Evolutionary conservation across 768 basidiomycete species (phyloP), one percentile per base, ranked within the genome.

Genomic region (Phaeolepiota aurea): DNA sequence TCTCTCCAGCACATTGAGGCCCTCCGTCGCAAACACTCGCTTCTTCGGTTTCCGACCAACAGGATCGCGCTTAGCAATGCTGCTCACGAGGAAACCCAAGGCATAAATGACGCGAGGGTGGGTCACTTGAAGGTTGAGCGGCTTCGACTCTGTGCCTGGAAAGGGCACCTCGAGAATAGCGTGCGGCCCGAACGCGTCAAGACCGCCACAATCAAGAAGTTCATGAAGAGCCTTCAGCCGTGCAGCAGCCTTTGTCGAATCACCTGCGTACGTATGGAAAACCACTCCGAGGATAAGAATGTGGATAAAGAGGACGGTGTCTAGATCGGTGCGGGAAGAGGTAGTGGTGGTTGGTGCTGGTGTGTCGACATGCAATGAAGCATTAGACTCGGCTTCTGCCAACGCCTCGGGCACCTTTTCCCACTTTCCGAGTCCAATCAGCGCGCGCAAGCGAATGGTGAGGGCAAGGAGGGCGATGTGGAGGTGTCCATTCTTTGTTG

Each of bases 21-120:
- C 87, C 45, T 83, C 84, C 4, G 56, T 56, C 0, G 82, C 77
- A 59, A 87, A 89, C 0, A 83, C 62, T 35, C 74, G 78, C 44
- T 80, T 70, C 62, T 81, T 84, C 3, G 87, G 86, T 40, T 76
- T 80, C 18, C 82, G 68, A 30, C 85, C 87, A 0, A 82, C 74
- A 0, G 79, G 72, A 50, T 89, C 85, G 11, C 82, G 74, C 49
- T 86, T 85, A 0, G 81, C 73, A 1, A 74, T 63, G 3, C 73
- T 71, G 48, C 77, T 82, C 30, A 86, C 61, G 3, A 87, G 71
- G 54, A 81, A 87, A 0, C 76, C 78, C 3, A 87, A 65, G 10
- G 74, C 55, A 46, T 77, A 80, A 0, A 87, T 49, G 2, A 81
- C 57, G 3, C 79, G 72, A 0, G 86, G 84, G 48, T 86, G 83